Percentiles rank a stretch among this genome's conserved stretches.
phyloP scores from a whole-genome alignment of 2,329 filamentous ascomycete species.

The Colletotrichum sp. region DNA sequence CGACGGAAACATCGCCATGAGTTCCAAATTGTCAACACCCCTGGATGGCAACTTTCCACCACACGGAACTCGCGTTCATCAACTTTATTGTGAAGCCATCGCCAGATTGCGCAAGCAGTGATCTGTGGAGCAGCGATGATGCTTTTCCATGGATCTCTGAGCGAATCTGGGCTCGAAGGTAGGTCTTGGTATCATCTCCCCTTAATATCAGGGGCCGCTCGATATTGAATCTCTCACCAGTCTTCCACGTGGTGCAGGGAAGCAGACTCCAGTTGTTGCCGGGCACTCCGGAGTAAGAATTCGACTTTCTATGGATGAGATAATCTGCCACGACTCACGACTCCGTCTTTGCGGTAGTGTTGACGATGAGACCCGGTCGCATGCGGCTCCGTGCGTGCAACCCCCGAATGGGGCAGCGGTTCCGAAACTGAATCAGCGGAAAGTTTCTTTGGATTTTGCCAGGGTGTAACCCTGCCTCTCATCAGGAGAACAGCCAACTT shows the following conservation, averaged over 20 bases:
- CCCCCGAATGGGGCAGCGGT: not conserved
- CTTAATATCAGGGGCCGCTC: conserved; percentile 11
- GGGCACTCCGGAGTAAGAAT: conserved; percentile 3
- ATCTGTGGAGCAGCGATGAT: not conserved
- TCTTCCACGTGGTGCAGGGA: conserved; percentile 6
- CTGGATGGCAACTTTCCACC: not conserved
- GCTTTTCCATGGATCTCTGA: not conserved
- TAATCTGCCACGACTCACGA: conserved; percentile 1
- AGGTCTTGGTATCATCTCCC: not conserved
- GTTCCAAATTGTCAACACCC: not conserved
- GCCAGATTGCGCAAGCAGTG: not conserved
- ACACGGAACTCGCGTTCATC: not conserved
- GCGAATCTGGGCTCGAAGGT: not conserved
- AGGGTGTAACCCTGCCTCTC: not conserved
- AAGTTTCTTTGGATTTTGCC: conserved; percentile 1
- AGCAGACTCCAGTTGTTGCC: not conserved
- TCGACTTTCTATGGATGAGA: not conserved
- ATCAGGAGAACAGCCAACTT: not conserved
- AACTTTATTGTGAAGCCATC: not conserved
- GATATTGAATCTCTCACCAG: not conserved
- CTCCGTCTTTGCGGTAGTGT: not conserved
- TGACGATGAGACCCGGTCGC: not conserved
- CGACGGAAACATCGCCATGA: not conserved
- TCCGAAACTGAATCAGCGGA: conserved; percentile 16
- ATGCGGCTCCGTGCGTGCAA: not conserved